These are phyloP conservation scores for Geotrichum fermentans DNA, from an alignment of 1,139 yeast genomes.

Conservation along the genomic window DNA sequence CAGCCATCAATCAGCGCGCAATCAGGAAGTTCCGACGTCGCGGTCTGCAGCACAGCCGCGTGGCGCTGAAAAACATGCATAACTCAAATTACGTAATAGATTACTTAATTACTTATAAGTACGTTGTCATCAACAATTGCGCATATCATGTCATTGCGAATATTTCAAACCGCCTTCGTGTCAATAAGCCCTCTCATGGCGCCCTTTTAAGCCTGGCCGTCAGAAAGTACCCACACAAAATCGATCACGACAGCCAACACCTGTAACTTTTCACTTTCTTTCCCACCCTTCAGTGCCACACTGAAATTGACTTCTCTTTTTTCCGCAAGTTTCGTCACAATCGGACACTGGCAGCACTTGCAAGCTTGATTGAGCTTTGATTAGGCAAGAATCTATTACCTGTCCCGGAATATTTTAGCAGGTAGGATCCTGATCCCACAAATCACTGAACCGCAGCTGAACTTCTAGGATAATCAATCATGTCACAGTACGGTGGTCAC, in stretches of 20 bases:
- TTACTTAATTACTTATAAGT: neutral
- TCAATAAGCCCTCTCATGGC: constrained; percentile 6
- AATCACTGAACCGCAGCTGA: too few species aligned
- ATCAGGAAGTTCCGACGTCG: too few species aligned
- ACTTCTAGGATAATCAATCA: too few species aligned
- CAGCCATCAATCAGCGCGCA: too few species aligned
- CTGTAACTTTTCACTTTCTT: neutral
- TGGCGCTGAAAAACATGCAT: too few species aligned
- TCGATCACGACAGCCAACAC: neutral
- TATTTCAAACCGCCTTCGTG: constrained; percentile 18
- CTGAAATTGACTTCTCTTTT: neutral
- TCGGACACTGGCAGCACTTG: neutral
- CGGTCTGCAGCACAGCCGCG: too few species aligned
- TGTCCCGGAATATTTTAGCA: neutral
- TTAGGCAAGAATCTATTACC: neutral
- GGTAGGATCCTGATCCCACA: too few species aligned
- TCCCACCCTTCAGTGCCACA: neutral
- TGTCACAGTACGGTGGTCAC: constrained; percentile 20
- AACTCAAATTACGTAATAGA: too few species aligned
- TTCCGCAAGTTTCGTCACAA: neutral
- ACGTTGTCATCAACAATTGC: neutral
- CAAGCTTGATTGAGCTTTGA: neutral
- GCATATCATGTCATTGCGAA: constrained; percentile 6
- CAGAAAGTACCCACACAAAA: neutral
- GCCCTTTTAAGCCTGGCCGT: too few species aligned